phyloP scores from a whole-genome alignment of 2,329 filamentous ascomycete genomes.

The Aspergillus ibericus region DNA sequence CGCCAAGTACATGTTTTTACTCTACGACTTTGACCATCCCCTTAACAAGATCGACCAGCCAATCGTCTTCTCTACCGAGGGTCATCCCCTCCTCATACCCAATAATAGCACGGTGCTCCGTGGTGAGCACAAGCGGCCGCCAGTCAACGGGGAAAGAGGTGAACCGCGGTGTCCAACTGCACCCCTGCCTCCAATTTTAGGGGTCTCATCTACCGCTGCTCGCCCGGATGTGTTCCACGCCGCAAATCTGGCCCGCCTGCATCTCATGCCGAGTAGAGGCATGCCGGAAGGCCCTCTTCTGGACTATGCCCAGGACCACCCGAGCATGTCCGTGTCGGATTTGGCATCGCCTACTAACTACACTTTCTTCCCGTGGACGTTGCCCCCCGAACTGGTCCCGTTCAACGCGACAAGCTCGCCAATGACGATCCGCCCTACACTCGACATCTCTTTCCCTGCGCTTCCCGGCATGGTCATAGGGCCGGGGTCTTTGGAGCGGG shows the following conservation, averaged over 20 bases:
- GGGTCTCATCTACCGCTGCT: constrained; percentile 75
- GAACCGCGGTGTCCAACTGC: constrained; percentile 66
- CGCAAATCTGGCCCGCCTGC: constrained; percentile 77
- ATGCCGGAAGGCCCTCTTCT: constrained; percentile 60
- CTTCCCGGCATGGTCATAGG: constrained; percentile 51
- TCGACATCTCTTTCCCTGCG: constrained; percentile 67
- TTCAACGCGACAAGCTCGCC: constrained; percentile 73
- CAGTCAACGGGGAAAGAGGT: constrained; percentile 12
- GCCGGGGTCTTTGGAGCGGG: constrained; percentile 55
- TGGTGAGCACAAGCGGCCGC: constrained; percentile 11
- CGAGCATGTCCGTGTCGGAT: constrained; percentile 57
- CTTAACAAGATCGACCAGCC: constrained; percentile 83
- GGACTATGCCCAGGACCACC: constrained; percentile 55
- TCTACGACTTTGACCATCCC: constrained; percentile 83
- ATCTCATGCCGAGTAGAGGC: constrained; percentile 64
- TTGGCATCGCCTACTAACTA: constrained; percentile 68
- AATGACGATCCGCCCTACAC: constrained; percentile 69
- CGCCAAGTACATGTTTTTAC: constrained; percentile 88
- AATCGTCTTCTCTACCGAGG: constrained; percentile 94
- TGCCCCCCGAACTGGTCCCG: constrained; percentile 74
- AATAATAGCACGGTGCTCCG: constrained; percentile 35
- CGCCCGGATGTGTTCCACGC: constrained; percentile 84
- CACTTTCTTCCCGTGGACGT: constrained; percentile 89
- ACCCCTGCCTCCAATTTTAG: constrained; percentile 61
- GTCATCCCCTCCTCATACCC: constrained; percentile 87